These are phyloP conservation scores for Pseudomicrostroma phylloplanum DNA, from an alignment of 1,284 basidiomycete species.

Conservation along the genomic window DNA sequence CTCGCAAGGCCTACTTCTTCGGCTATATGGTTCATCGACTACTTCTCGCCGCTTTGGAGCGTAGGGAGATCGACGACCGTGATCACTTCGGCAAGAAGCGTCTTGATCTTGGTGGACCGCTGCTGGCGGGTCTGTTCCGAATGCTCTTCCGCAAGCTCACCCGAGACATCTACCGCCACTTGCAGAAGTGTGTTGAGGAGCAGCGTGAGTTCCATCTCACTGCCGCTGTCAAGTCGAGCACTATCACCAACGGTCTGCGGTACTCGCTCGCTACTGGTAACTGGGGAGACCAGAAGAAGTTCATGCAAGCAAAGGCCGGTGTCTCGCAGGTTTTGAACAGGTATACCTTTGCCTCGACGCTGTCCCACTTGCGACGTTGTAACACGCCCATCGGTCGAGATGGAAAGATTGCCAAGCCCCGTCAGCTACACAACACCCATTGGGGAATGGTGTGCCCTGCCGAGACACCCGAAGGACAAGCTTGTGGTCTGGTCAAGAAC, in stretches of 20 bases:
- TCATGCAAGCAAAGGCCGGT: conserved; percentile 90
- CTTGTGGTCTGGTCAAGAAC: conserved; percentile 98
- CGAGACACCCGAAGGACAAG: conserved; percentile 98
- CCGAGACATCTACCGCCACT: conserved; percentile 90
- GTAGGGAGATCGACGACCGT: conserved; percentile 93
- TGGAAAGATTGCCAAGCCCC: conserved; percentile 98
- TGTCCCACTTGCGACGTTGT: conserved; percentile 94
- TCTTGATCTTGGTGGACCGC: conserved; percentile 87
- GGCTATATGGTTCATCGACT: conserved; percentile 99
- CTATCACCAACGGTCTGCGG: conserved; percentile 95
- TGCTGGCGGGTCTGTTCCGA: conserved; percentile 90
- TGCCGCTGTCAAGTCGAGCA: conserved; percentile 82
- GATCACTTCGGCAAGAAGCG: conserved; percentile 99
- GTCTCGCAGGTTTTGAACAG: conserved; percentile 98
- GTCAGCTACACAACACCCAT: conserved; percentile 97
- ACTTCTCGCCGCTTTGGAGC: conserved; percentile 82
- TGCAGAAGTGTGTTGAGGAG: conserved; percentile 92
- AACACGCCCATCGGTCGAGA: conserved; percentile 98
- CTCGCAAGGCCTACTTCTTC: conserved; percentile 98
- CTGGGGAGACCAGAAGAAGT: conserved; percentile 97
- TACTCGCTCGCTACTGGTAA: conserved; percentile 98
- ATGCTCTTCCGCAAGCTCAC: conserved; percentile 97
- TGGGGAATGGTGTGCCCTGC: conserved; percentile 98
- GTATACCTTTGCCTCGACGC: conserved; percentile 95
- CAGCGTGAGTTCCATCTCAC: conserved; percentile 91